Percentiles rank a stretch among this genome's conserved stretches.
phyloP scores from a whole-genome alignment of 1,139 yeast species.

The Hansenula sp. region DNA sequence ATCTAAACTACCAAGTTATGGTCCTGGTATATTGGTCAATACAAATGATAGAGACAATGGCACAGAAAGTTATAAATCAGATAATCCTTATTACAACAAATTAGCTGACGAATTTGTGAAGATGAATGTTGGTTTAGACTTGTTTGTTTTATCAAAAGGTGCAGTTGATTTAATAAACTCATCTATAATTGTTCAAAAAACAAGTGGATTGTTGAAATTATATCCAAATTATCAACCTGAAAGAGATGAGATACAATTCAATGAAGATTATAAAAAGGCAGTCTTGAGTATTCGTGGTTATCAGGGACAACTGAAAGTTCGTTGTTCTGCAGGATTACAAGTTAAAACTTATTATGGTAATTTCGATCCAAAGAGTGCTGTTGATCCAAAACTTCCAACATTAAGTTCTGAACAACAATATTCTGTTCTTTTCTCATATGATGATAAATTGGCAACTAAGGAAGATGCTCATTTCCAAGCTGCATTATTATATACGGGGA shows the following conservation, averaged over 20 bases:
- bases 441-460: conserved; percentile 67
- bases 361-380: conserved; percentile 23
- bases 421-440: conserved; percentile 71
- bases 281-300: conserved; percentile 54
- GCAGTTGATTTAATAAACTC: conserved; percentile 73
- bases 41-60: conserved; percentile 40
- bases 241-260: conserved; percentile 65
- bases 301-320: conserved; percentile 77
- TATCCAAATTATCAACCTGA: conserved; percentile 68
- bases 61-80: conserved; percentile 60
- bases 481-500: conserved; percentile 80
- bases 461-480: conserved; percentile 89
- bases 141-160: conserved; percentile 63
- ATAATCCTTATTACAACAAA: conserved; percentile 57
- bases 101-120: conserved; percentile 55
- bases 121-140: conserved; percentile 69
- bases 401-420: conserved; percentile 62
- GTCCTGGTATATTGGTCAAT: conserved; percentile 71
- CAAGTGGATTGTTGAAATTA: conserved; percentile 68
- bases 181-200: conserved; percentile 58
- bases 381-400: conserved; percentile 70
- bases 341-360: conserved; percentile 75
- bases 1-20: conserved; percentile 72
- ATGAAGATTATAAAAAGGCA: conserved; percentile 52
- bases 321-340: conserved; percentile 87